Evolutionary conservation across 768 basidiomycete species (phyloP).

Genomic region (Leccinum boreale): DNA sequence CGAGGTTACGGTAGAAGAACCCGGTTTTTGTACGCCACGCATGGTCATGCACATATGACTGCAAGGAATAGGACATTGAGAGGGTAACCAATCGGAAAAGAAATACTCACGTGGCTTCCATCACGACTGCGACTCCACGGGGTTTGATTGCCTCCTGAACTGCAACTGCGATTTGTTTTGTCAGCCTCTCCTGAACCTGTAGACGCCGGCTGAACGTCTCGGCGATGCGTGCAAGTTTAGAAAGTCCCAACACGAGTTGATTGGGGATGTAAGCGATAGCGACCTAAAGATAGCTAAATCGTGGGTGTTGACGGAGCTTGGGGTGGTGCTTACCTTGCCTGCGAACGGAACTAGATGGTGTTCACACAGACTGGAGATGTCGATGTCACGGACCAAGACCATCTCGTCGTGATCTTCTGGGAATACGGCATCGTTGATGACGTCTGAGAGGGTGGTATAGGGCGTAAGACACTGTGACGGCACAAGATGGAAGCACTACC

Average conservation of each 20-base stretch:
- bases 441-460: constrained; percentile 53
- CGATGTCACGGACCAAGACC: constrained; percentile 97
- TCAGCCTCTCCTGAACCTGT: constrained; percentile 96
- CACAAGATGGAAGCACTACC: constrained; percentile 17
- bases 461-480: constrained; percentile 2
- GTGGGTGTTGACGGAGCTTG: constrained; percentile 20
- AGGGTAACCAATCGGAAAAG: constrained; percentile 4
- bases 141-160: constrained; percentile 98
- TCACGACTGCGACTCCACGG: constrained; percentile 96
- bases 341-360: constrained; percentile 98
- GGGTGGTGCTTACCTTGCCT: constrained; percentile 69
- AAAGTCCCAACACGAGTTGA: constrained; percentile 88
- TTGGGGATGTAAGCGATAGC: constrained; percentile 98
- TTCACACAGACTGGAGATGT: constrained; percentile 96
- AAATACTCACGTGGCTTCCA: constrained; percentile 90
- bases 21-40: constrained; percentile 99
- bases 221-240: constrained; percentile 94
- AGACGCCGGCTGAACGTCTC: constrained; percentile 95
- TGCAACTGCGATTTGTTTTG: constrained; percentile 97
- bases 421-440: constrained; percentile 98
- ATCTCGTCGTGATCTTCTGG: constrained; percentile 99
- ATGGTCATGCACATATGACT: constrained; percentile 99
- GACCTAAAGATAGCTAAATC: constrained; percentile 51
- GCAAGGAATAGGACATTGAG: constrained; percentile 11
- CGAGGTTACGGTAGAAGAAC: constrained; percentile 90